Conservation (phyloP, 2,329 filamentous ascomycete genomes). For the Pseudocercospora eumusae region DNA sequence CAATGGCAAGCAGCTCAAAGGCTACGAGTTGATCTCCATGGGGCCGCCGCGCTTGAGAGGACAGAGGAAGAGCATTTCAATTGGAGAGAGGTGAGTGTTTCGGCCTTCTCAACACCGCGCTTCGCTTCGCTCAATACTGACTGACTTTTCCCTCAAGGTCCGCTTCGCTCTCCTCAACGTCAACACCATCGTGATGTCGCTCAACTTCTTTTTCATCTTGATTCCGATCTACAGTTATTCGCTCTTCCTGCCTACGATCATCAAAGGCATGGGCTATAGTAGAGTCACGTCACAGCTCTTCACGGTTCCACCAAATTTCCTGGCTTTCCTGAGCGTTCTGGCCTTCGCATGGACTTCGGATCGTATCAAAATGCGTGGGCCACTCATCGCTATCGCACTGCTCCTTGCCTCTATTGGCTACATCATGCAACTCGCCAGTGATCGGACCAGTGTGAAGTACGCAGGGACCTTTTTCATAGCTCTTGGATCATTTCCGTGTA, state of each 20-base stretch:
- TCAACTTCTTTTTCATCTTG: constrained; percentile 41
- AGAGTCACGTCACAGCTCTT: constrained; percentile 45
- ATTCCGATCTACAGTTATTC: constrained; percentile 47
- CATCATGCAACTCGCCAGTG: constrained; percentile 42
- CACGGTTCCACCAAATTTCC: constrained; percentile 44
- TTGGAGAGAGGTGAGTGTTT: constrained; percentile 36
- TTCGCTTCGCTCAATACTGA: constrained; percentile 1
- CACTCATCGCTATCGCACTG: constrained; percentile 36
- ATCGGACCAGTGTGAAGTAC: constrained; percentile 41
- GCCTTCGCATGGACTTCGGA: constrained; percentile 35
- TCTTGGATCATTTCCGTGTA: constrained; percentile 38
- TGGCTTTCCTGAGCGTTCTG: constrained; percentile 36
- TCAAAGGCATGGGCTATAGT: constrained; percentile 46
- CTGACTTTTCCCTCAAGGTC: constrained; percentile 35
- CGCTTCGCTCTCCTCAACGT: constrained; percentile 38
- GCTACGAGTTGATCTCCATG: constrained; percentile 39
- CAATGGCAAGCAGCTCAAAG: constrained; percentile 34
- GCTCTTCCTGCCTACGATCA: constrained; percentile 52
- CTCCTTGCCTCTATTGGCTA: constrained; percentile 43
- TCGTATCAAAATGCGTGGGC: constrained; percentile 39
- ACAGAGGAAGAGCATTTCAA: constrained; percentile 40
- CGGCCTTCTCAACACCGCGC: background rate
- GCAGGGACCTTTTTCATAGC: constrained; percentile 46
- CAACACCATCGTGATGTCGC: constrained; percentile 39
- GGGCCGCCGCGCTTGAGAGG: constrained; percentile 30